Percentiles rank a stretch among this genome's conserved stretches.
phyloP scores from a whole-genome alignment of 768 basidiomycete species.

The Mycena vitilis region DNA sequence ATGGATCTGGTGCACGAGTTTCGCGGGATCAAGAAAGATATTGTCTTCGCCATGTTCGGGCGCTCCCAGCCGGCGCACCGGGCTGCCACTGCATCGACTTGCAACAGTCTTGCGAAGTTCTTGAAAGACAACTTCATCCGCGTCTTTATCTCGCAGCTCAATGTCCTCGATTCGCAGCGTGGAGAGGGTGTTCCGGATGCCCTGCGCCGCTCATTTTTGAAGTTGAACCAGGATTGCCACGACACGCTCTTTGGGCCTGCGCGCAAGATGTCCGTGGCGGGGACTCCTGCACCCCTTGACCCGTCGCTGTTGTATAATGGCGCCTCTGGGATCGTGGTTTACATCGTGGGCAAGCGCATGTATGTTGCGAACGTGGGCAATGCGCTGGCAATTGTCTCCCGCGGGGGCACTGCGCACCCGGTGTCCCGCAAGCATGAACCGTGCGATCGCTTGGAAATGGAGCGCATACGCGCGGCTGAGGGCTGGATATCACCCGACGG shows the following conservation, averaged over 20 bases:
- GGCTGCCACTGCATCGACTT: constrained; percentile 56
- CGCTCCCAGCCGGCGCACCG: constrained; percentile 63
- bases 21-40: constrained; percentile 78
- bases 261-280: constrained; percentile 74
- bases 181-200: constrained; percentile 78
- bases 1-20: constrained; percentile 94
- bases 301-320: constrained; percentile 72
- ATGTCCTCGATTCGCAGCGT: constrained; percentile 55
- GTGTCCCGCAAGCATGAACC: constrained; percentile 90
- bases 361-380: constrained; percentile 93
- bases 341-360: constrained; percentile 81
- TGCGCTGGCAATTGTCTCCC: constrained; percentile 87
- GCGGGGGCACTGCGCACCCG: constrained; percentile 76
- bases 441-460: constrained; percentile 85
- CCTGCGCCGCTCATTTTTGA: constrained; percentile 87
- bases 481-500: constrained; percentile 95
- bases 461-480: constrained; percentile 90
- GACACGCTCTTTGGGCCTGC: constrained; percentile 65
- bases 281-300: constrained; percentile 47
- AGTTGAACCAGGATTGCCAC: constrained; percentile 85
- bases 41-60: constrained; percentile 99
- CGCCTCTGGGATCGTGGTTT: constrained; percentile 88
- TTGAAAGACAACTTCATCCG: constrained; percentile 83
- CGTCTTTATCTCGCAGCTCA: constrained; percentile 71
- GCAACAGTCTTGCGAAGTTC: constrained; percentile 82